Evolutionary conservation across 2,329 filamentous ascomycete genomes (phyloP), one percentile per base, ranked within the genome.

Genomic region (Drechslera avenae): DNA sequence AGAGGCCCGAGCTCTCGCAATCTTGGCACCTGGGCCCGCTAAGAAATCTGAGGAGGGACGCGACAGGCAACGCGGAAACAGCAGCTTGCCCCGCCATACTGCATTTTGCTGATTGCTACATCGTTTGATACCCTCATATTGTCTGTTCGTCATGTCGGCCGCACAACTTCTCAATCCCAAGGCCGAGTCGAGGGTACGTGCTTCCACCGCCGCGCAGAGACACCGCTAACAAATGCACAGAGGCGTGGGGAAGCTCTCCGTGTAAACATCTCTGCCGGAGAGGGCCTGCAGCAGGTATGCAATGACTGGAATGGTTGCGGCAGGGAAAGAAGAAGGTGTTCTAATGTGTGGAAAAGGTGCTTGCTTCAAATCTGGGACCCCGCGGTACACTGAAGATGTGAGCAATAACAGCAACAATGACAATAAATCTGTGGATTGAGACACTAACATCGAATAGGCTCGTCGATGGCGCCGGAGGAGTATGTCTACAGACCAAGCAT

Each of bases 121-220:
- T 52, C 52, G 46, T 58, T 61, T 49, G 51, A 64, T 60, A 60
- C 56, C 56, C 56, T 48, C 28, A 57, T 63, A 66, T 48, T 60
- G 40, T 39, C 42, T 56, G 31, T 53, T 51, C 65, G 73, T 47
- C 52, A 97, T 97, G 94, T 97, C 92, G 79, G 94, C 94, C 67
- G 92, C 94, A 72, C 93, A 97, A 81, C 87, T 99, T 71, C 88
- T 99, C 63, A 99, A 99, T 78, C 94, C 94, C 57, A 99, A 99
- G 83, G 94, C 94, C 71, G 94, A 99, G 81, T 97, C 92, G 68
- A 87, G 94, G 79, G 91, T 95, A 82, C 69, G 89, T 80, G 52
- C 58, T n/a, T 33, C 26, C 34, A 31, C 39, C 39, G 46, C 33
- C 39, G 50, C 43, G 50, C 37, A 54, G 46, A 39, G 63, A 57